phyloP scores from a whole-genome alignment of 495 filamentous ascomycete species.

The Lasiosphaeris hirsuta region DNA sequence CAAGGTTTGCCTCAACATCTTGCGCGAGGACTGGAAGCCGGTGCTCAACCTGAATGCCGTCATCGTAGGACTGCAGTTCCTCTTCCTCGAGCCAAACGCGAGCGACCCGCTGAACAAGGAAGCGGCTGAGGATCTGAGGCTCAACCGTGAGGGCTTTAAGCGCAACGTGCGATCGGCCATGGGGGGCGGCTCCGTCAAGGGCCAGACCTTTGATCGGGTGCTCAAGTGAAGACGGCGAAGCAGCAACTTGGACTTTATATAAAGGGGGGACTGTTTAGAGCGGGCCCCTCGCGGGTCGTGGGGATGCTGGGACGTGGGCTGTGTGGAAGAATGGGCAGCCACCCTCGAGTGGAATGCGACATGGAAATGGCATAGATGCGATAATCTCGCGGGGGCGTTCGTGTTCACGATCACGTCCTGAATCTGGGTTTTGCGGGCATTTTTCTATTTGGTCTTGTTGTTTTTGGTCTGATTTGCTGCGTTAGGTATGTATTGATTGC shows the following conservation, averaged over 20 bases:
- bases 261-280: neutral
- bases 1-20: conserved; percentile 95
- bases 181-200: conserved; percentile 74
- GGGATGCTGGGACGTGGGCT: no score
- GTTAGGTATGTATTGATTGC: no score
- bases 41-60: conserved; percentile 95
- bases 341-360: neutral
- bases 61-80: conserved; percentile 94
- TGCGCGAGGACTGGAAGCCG: conserved; percentile 98
- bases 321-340: no score
- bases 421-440: conserved; percentile 1
- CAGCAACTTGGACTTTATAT: neutral
- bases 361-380: conserved; percentile 16
- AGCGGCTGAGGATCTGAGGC: conserved; percentile 86
- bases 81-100: conserved; percentile 97
- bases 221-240: conserved; percentile 24
- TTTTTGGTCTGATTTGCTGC: neutral
- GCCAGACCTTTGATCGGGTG: conserved; percentile 71
- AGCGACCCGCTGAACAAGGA: conserved; percentile 98
- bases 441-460: neutral
- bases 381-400: conserved; percentile 18
- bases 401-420: conserved; percentile 19
- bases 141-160: conserved; percentile 82
- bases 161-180: conserved; percentile 82
- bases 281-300: no score